phyloP scores from a whole-genome alignment of 192 early-diverging fungal species.

The Fimicolochytrium jonesii region DNA sequence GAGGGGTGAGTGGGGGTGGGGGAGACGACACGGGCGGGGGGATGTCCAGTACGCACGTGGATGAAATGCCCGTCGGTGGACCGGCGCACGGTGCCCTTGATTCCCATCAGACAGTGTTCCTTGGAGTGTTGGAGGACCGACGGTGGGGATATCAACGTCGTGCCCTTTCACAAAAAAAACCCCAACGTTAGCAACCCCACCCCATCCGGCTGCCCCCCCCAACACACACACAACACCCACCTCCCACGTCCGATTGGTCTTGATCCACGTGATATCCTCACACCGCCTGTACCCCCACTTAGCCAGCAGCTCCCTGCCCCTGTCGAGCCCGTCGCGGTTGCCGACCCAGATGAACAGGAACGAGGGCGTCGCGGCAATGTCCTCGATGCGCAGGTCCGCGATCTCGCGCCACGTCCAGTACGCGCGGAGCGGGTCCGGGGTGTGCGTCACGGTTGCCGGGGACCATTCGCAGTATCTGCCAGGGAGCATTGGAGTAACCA shows the following conservation, averaged over 20 bases:
- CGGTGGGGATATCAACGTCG: constrained; percentile 28
- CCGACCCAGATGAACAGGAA: constrained; percentile 62
- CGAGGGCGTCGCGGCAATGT: constrained; percentile 53
- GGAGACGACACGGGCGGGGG: not conserved
- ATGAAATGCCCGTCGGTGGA: constrained; percentile 65
- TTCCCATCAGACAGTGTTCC: constrained; percentile 68
- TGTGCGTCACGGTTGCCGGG: not conserved
- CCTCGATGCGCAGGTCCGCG: constrained; percentile 48
- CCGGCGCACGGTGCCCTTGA: constrained; percentile 59
- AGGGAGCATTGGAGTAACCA: no score
- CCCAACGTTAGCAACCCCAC: not conserved
- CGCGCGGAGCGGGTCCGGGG: not conserved
- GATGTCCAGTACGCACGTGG: constrained; percentile 26
- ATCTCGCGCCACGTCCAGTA: constrained; percentile 43
- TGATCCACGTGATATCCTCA: constrained; percentile 66
- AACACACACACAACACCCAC: no score
- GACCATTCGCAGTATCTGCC: constrained; percentile 25
- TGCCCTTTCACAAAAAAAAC: constrained; percentile 23
- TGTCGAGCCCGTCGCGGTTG: constrained; percentile 46
- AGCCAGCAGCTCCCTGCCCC: constrained; percentile 51
- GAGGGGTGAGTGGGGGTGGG: not conserved
- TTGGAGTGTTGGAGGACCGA: constrained; percentile 56
- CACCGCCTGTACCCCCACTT: constrained; percentile 65
- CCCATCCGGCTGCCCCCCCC: no score
- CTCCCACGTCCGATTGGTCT: constrained; percentile 49